Evolutionary conservation across 768 basidiomycete species (phyloP).

Genomic region (Auriculariales sp.): DNA sequence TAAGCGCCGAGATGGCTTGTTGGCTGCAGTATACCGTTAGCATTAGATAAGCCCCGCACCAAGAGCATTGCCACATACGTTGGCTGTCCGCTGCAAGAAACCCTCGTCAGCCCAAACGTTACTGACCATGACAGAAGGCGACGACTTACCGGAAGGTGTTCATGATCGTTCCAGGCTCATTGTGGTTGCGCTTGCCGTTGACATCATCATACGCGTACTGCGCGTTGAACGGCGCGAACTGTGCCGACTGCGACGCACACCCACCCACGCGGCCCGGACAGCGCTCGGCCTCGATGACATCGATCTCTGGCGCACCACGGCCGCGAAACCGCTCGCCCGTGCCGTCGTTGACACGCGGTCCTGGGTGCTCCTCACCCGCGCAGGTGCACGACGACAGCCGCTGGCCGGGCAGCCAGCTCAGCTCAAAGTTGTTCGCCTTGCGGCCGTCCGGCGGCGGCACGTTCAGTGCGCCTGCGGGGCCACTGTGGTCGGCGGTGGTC

Average conservation of each 20-base stretch:
- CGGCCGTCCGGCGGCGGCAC: constrained; percentile 47
- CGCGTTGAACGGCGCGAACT: constrained; percentile 73
- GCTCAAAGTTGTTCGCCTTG: constrained; percentile 27
- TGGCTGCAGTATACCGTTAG: constrained; percentile 29
- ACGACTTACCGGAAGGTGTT: constrained; percentile 61
- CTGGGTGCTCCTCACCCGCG: constrained; percentile 71
- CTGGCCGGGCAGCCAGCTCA: constrained; percentile 84
- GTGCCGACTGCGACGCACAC: constrained; percentile 60
- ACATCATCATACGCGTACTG: constrained; percentile 57
- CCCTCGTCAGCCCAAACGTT: not conserved
- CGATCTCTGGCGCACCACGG: constrained; percentile 78
- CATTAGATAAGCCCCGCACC: not conserved
- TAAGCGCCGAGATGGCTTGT: constrained; percentile 72
- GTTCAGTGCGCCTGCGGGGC: constrained; percentile 47
- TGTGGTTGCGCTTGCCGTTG: constrained; percentile 37
- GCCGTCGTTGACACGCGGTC: constrained; percentile 64
- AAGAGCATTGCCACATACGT: constrained; percentile 18
- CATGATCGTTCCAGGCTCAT: constrained; percentile 32
- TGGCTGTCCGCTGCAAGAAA: constrained; percentile 30
- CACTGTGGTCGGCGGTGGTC: constrained; percentile 48
- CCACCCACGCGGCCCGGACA: constrained; percentile 38
- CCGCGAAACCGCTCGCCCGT: constrained; percentile 42
- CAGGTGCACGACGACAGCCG: constrained; percentile 83
- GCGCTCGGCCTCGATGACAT: constrained; percentile 73
- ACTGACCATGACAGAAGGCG: constrained; percentile 76